Percentiles rank a stretch among this genome's conserved stretches.
phyloP scores from a whole-genome alignment of 345 rosid genomes.

The Rhodomyrtus tomentosa region DNA sequence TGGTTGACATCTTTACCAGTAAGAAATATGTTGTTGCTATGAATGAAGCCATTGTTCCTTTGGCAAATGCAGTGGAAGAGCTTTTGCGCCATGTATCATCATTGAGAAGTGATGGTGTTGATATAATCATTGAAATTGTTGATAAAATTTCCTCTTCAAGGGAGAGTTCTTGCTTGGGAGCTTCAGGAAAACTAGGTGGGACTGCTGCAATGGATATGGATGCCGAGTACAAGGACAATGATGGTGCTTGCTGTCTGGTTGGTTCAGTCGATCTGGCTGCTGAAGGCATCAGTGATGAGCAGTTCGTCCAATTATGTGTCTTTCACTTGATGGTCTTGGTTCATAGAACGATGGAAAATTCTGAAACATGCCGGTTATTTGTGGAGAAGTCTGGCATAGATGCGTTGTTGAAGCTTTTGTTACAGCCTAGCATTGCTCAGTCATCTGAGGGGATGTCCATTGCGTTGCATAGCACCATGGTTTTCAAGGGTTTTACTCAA shows the following conservation, averaged over 20 bases:
- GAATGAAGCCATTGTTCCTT: slow-evolving; percentile 92
- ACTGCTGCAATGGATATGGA: slow-evolving; percentile 86
- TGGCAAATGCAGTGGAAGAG: slow-evolving; percentile 95
- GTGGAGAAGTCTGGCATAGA: slow-evolving; percentile 97
- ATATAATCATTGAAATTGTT: slow-evolving; percentile 79
- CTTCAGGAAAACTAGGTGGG: slow-evolving; percentile 41
- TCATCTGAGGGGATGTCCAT: slow-evolving; percentile 95
- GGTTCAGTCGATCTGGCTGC: slow-evolving; percentile 27
- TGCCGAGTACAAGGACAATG: slow-evolving; percentile 53
- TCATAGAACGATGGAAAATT: slow-evolving; percentile 87
- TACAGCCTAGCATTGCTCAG: slow-evolving; percentile 78
- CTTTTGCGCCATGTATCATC: slow-evolving; percentile 89
- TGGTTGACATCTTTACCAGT: slow-evolving; percentile 71
- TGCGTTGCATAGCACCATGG: slow-evolving; percentile 94
- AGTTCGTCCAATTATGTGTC: slow-evolving; percentile 73
- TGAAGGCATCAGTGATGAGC: slow-evolving; percentile 63
- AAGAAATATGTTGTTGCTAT: slow-evolving; percentile 80
- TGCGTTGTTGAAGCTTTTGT: slow-evolving; percentile 71
- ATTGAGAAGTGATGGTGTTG: slow-evolving; percentile 76
- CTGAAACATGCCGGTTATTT: slow-evolving; percentile 85
- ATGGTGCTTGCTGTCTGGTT: slow-evolving; percentile 29
- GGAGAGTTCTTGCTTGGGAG: slow-evolving; percentile 26
- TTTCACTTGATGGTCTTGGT: slow-evolving; percentile 91
- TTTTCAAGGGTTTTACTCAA: slow-evolving; percentile 91
- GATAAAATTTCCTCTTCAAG: slow-evolving; percentile 64